These are phyloP conservation scores for Aspergillus wentii DNA, from an alignment of 495 filamentous ascomycete genomes.

Conservation along the genomic window DNA sequence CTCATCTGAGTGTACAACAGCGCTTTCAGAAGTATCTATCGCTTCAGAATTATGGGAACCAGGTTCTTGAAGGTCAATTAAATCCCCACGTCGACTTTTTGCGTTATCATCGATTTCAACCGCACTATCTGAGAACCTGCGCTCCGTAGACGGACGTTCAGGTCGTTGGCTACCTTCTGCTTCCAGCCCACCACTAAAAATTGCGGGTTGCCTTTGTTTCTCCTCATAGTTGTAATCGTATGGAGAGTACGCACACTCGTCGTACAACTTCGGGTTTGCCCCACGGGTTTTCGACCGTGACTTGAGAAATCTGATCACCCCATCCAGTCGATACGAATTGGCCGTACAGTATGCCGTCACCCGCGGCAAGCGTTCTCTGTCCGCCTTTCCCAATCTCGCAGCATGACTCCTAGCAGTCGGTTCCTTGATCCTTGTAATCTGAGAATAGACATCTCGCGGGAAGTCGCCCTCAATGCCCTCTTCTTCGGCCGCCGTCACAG, in stretches of 20 bases:
- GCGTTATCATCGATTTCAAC: constrained; percentile 52
- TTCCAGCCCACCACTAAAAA: constrained; percentile 13
- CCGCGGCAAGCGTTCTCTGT: constrained; percentile 77
- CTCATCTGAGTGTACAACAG: constrained; percentile 20
- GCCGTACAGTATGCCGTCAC: constrained; percentile 97
- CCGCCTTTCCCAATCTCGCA: constrained; percentile 87
- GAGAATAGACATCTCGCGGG: constrained; percentile 92
- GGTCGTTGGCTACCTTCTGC: constrained; percentile 23
- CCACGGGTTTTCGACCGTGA: constrained; percentile 67
- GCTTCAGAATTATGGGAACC: constrained; percentile 23
- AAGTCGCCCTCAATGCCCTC: constrained; percentile 73
- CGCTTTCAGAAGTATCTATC: constrained; percentile 22
- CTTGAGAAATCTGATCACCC: constrained; percentile 84
- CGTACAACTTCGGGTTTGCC: constrained; percentile 82
- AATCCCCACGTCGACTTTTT: constrained; percentile 44
- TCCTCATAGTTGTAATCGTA: constrained; percentile 64
- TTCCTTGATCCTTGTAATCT: constrained; percentile 94
- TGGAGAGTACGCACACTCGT: constrained; percentile 95
- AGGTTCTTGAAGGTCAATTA: constrained; percentile 47
- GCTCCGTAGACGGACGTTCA: constrained; percentile 43
- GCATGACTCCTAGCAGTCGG: constrained; percentile 90
- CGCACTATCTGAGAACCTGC: constrained; percentile 61
- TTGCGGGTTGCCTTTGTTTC: constrained; percentile 26
- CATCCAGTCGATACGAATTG: constrained; percentile 81
- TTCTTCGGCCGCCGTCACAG: constrained; percentile 70